Base-by-base conservation (phyloP, 495 filamentous ascomycete species). In the Xylaria flabelliformis region DNA sequence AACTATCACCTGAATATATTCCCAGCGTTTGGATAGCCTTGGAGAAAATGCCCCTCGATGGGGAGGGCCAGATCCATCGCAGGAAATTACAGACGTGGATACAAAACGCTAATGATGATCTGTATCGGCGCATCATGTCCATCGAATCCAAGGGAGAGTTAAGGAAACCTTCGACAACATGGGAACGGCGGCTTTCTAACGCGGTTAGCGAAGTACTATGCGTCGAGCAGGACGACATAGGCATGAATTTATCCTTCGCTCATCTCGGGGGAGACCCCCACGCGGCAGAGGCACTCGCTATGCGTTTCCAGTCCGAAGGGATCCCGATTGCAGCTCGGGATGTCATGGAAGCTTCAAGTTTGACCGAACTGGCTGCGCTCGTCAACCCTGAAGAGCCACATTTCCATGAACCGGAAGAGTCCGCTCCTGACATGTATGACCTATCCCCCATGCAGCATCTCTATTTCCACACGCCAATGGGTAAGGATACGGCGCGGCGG, bases 391-490 rank as follows among this genome's bases (percentile, higher is more conserved):
- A 41, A 34, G 55, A 62, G 46, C 46, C 55, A 42, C 68, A 74
- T 51, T 50, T 56, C 59, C 73, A 53, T 0, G 70, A 66, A 21
- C 24, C 51, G 41, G 70, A 48, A 34, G 85, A 88, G 69, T 69
- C 74, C 19, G 70, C 83, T 2, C 80, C 84, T 32, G 83, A 87
- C 61, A 79, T 80, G 41, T 94, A 93, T 73, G 85, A 86, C 6
- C 84, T 94, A 8, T 90, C 91, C 0, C 92, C 92, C 0, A 92
- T 94, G 78, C 91, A 94, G 75, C 83, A 86, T 29, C 79, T 93
- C 19, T 93, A 92, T 77, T 93, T 92, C 70, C 83, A 90, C 70
- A 83, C 84, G 0, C 68, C 72, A 9, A 83, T 85, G 80, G 82
- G 84, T 3, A 77, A 78, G 0, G 78, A 82, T 51, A 41, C 73